Evolutionary conservation across 1,284 basidiomycete genomes (phyloP), one percentile per base, ranked within the genome.

Genomic region (Moesziomyces globuligerus): DNA sequence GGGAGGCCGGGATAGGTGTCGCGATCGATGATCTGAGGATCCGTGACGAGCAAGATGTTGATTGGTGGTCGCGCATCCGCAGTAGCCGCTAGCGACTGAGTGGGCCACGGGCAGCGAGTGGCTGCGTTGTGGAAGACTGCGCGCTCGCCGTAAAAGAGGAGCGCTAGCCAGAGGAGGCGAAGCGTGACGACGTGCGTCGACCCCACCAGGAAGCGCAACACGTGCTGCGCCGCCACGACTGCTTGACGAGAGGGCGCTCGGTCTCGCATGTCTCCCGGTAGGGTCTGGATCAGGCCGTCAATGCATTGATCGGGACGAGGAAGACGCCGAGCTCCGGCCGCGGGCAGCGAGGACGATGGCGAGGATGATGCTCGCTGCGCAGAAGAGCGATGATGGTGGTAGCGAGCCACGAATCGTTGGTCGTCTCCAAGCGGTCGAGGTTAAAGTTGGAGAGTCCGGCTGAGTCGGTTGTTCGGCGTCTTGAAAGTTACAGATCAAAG

Each of bases 1-100:
- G 69, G 55, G 24, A 72, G 37, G 25, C 58, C 51, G 9, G 59
- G 66, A 18, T 70, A 70, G 3, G 71, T 73, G 42, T 55, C 26
- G 11, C 40, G 48, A 20, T 73, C 71, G 49, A 71, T 62, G 48
- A 73, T 70, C 38, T 73, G 71, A 13, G 71, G 71, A 32, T 73
- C 67, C 1, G 67, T 65, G 13, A 70, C 45, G 24, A 73, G 60
- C 36, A 73, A 26, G 9, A 73, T 48, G 39, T 70, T 51, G 8
- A 65, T 49, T 7, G 53, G 45, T 11, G 55, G 47, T 13, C 25
- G 47, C 5, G 49, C 29, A 28, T 24, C 34, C 9, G 37, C 29
- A n/a, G 50, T 18, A 5, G 51, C 37, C 9, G 67, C 24, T 13
- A 39, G 20, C 7, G 67, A 40, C 37, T 50, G 29, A 4, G 24